phyloP scores from a whole-genome alignment of 2,329 filamentous ascomycete species.

The Stagonosporopsis cucurbitacearum region DNA sequence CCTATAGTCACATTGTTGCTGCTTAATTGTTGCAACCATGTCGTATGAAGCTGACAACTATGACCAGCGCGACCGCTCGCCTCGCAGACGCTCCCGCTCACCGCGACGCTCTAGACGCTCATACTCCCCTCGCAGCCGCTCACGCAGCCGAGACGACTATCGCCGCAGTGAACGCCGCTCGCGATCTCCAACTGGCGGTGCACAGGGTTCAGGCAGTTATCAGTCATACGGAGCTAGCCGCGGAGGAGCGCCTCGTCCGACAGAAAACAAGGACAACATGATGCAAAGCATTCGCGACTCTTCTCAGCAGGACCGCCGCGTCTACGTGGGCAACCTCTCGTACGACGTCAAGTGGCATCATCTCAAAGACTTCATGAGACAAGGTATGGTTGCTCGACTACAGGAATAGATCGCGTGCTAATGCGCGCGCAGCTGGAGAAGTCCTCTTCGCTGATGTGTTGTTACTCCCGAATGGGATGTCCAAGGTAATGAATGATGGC shows the following conservation, averaged over 20 bases:
- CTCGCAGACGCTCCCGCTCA: constrained; percentile 65
- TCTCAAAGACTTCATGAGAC: constrained; percentile 99
- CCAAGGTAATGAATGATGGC: constrained; percentile 98
- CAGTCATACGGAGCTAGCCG: constrained; percentile 63
- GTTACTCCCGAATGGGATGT: constrained; percentile 99
- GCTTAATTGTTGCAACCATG: constrained; percentile 32
- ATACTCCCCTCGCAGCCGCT: constrained; percentile 70
- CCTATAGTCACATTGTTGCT: constrained; percentile 19
- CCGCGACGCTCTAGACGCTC: constrained; percentile 63
- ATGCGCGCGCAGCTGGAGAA: constrained; percentile 79
- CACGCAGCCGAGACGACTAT: constrained; percentile 73
- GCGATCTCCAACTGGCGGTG: constrained; percentile 84
- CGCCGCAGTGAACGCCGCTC: constrained; percentile 61
- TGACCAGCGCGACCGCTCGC: constrained; percentile 64
- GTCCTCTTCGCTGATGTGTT: constrained; percentile 99
- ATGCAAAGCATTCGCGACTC: constrained; percentile 93
- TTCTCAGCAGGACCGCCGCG: constrained; percentile 97
- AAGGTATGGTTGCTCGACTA: constrained; percentile 70
- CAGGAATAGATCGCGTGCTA: constrained; percentile 35
- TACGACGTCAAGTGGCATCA: constrained; percentile 99
- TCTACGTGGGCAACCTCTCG: constrained; percentile 98
- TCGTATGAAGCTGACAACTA: constrained; percentile 49
- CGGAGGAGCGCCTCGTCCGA: constrained; percentile 63
- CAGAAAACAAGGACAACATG: constrained; percentile 94
- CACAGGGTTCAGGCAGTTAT: constrained; percentile 72